Percentiles rank a stretch among this genome's conserved stretches.
phyloP scores from a whole-genome alignment of 2,329 filamentous ascomycete species.

The Gaeumannomyces tritici region DNA sequence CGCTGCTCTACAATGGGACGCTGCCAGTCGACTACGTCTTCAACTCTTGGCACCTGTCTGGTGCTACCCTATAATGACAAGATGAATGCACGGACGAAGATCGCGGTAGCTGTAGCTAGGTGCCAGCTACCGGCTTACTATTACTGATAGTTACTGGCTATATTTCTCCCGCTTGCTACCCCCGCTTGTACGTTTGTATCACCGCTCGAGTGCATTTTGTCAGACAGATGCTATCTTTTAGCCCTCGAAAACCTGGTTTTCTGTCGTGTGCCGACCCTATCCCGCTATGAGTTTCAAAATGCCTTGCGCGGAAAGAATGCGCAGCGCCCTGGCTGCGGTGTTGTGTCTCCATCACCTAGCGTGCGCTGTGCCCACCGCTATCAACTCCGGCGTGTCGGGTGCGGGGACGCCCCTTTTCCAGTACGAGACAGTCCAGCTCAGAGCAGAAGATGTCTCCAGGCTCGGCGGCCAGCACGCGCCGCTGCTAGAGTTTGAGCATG shows the following conservation, averaged over 20 bases:
- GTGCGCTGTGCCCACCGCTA: too few species aligned
- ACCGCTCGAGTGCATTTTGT: too few species aligned
- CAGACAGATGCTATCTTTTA: too few species aligned
- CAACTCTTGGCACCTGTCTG: not conserved
- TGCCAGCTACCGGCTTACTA: not conserved
- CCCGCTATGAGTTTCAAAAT: too few species aligned
- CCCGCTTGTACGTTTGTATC: too few species aligned
- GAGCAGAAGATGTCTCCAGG: slow-evolving; percentile 9
- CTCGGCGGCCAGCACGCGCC: slow-evolving; percentile 5
- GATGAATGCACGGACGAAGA: not conserved
- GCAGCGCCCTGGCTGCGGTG: not conserved
- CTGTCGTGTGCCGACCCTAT: too few species aligned
- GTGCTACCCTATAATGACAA: not conserved
- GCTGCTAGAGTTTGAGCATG: slow-evolving; percentile 5
- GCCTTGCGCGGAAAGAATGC: not conserved
- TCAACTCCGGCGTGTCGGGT: not conserved
- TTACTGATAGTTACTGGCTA: not conserved
- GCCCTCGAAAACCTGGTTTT: too few species aligned
- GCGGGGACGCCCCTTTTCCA: slow-evolving; percentile 8
- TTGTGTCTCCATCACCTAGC: not conserved
- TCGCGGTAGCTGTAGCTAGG: not conserved
- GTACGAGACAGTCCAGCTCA: slow-evolving; percentile 13
- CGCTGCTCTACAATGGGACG: not conserved
- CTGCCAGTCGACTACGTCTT: too few species aligned
- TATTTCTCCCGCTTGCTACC: too few species aligned